Evolutionary conservation across 2,329 filamentous ascomycete genomes (phyloP).

Genomic region (Ilyonectria mors-panacis): DNA sequence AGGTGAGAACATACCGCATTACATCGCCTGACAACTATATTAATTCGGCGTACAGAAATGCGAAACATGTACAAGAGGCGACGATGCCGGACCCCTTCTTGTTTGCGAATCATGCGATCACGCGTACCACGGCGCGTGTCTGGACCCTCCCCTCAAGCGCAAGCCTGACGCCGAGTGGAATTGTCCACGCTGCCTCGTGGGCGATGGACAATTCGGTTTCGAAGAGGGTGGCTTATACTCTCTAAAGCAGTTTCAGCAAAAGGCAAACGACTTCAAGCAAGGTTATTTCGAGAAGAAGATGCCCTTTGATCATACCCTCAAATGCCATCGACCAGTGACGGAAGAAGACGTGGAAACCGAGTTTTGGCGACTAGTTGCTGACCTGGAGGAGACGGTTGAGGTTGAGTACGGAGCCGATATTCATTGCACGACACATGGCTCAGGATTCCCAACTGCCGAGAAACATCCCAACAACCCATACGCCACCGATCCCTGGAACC

Average conservation of each 20-base stretch:
- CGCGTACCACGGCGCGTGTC: slow-evolving; percentile 87
- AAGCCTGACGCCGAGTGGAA: slow-evolving; percentile 94
- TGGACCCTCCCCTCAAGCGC: slow-evolving; percentile 86
- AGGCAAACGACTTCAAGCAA: slow-evolving; percentile 94
- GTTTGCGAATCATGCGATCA: slow-evolving; percentile 94
- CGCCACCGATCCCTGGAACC: slow-evolving; percentile 93
- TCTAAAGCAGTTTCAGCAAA: slow-evolving; percentile 94
- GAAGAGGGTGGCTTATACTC: slow-evolving; percentile 98
- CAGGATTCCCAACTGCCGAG: slow-evolving; percentile 95
- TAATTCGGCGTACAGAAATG: slow-evolving; percentile 71
- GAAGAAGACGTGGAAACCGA: slow-evolving; percentile 97
- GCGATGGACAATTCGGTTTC: slow-evolving; percentile 96
- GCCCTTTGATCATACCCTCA: slow-evolving; percentile 87
- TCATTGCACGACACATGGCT: slow-evolving; percentile 97
- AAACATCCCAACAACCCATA: slow-evolving; percentile 90
- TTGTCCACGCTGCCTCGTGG: slow-evolving; percentile 93
- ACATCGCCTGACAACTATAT: slow-evolving; percentile 39
- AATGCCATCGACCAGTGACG: slow-evolving; percentile 84
- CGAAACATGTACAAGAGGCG: slow-evolving; percentile 86
- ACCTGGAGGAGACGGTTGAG: slow-evolving; percentile 94
- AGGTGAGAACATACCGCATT: slow-evolving; percentile 50
- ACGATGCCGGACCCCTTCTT: slow-evolving; percentile 79
- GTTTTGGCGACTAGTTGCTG: slow-evolving; percentile 96
- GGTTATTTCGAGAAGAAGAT: slow-evolving; percentile 93
- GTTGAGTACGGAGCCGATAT: slow-evolving; percentile 99